Evolutionary conservation across 2,329 filamentous ascomycete species (phyloP).

Genomic region (Zelopaecilomyces penicillatus): DNA sequence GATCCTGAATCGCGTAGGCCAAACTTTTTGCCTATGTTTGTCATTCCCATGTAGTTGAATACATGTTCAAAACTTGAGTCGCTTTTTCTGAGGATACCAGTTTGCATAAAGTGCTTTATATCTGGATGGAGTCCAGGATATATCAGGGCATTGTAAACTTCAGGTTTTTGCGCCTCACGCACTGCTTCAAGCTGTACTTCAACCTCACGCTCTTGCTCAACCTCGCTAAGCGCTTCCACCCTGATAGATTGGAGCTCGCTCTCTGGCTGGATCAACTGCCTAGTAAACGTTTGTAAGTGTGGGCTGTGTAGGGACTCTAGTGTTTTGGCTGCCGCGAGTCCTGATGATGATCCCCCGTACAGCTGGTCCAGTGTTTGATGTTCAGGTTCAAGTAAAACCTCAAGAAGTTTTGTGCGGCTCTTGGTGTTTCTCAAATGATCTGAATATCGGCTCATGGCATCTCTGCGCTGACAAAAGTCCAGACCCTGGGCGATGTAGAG

Average conservation of each 20-base stretch:
- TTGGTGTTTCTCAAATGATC: slow-evolving; percentile 28
- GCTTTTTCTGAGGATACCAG: slow-evolving; percentile 24
- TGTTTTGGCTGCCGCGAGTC: background rate
- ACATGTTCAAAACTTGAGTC: slow-evolving; percentile 16
- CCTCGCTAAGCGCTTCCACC: slow-evolving; percentile 48
- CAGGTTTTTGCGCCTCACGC: slow-evolving; percentile 42
- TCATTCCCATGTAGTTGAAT: slow-evolving; percentile 31
- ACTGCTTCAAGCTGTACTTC: slow-evolving; percentile 50
- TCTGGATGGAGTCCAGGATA: slow-evolving; percentile 40
- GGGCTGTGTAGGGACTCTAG: background rate
- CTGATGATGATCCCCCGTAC: slow-evolving; percentile 33
- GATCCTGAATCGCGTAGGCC: slow-evolving; percentile 7
- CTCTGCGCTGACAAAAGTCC: slow-evolving; percentile 49
- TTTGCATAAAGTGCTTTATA: slow-evolving; percentile 36
- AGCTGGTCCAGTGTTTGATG: slow-evolving; percentile 48
- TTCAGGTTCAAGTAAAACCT: slow-evolving; percentile 36
- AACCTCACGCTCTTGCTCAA: slow-evolving; percentile 50
- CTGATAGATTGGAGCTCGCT: background rate
- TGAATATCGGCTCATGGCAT: slow-evolving; percentile 36
- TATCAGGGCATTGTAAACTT: slow-evolving; percentile 27
- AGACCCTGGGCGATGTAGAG: slow-evolving; percentile 52
- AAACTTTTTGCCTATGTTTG: slow-evolving; percentile 26
- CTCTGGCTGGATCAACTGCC: background rate
- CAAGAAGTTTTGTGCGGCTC: slow-evolving; percentile 25
- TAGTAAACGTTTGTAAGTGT: background rate